Conservation (phyloP, 1,284 basidiomycete genomes). For the Tylopilus sp. region DNA sequence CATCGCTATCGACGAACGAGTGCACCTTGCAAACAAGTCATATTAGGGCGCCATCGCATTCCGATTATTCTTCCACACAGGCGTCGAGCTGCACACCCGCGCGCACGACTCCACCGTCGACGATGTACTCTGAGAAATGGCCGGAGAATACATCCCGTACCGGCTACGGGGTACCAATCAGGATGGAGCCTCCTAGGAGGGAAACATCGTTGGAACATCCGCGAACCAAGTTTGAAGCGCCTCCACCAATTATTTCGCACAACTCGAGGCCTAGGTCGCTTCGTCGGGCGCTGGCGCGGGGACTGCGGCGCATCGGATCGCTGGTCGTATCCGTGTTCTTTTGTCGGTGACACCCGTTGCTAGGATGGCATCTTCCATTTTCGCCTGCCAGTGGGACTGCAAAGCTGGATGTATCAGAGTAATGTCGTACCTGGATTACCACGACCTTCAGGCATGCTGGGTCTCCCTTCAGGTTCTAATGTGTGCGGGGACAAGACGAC, state of each 20-base stretch:
- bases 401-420: constrained; percentile 22
- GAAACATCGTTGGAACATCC: constrained; percentile 24
- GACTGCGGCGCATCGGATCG: constrained; percentile 28
- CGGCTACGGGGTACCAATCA: constrained; percentile 24
- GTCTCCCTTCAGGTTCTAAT: constrained; percentile 12
- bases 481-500: constrained; percentile 6
- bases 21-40: constrained; percentile 14
- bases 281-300: constrained; percentile 24
- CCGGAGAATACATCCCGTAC: constrained; percentile 25
- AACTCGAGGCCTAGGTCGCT: constrained; percentile 24
- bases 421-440: constrained; percentile 23
- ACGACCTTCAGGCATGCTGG: constrained; percentile 6
- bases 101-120: constrained; percentile 34
- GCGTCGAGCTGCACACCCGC: constrained; percentile 32
- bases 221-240: constrained; percentile 22
- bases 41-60: constrained; percentile 22
- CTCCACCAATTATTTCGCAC: constrained; percentile 24
- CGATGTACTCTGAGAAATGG: constrained; percentile 33
- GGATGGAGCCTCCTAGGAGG: constrained; percentile 24
- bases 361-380: constrained; percentile 6
- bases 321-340: constrained; percentile 32
- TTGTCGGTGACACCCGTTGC: constrained; percentile 28
- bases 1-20: constrained; percentile 29
- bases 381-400: constrained; percentile 25
- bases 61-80: constrained; percentile 28